Base-by-base conservation (phyloP, 2,329 filamentous ascomycete genomes). In the Karstenula rhodostoma region DNA sequence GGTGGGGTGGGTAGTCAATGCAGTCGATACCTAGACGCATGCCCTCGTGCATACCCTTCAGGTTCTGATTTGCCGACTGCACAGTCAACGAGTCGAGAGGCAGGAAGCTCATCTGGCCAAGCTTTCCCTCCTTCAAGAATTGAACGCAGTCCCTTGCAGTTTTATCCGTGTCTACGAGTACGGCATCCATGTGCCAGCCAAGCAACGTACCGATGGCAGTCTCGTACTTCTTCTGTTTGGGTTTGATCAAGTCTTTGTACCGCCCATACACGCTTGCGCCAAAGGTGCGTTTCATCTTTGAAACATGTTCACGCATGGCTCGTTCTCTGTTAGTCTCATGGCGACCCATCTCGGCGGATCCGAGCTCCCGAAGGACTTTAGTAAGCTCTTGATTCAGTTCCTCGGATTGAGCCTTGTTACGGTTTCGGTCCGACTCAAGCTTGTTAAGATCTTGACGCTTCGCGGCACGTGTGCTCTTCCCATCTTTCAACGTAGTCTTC, bases 81-180 rank as follows among this genome's bases (percentile, higher is more conserved):
- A 97, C 94, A 73, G 98, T 96, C 77, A 99, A 97, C 55, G 96
- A 97, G 82, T 99, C 95, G 19, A 99, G 85, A 0, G 95, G 95
- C 64, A 98, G 94, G 77, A 99, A 98, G 1, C 93, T 97, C 79
- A 95, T 92, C 59, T 94, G 92, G 7, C 91, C 87, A 56, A 91
- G 89, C 58, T 92, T 89, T 74, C 97, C 92, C 66, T 97, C 93
- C 69, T 95, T 95, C 60, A 99, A 86, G 72, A 97, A 96, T 68
- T 95, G 89, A 58, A 99, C 95, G 76, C 95, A 99, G 69, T 97
- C 93, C 60, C 93, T 90, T 29, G 92, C 95, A 0, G 92, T 95
- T 80, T 95, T 96, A 78, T 98, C 93, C 1, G 93, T 94, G 70
- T 99, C 95, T 10, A 98, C 94, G 51, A 99, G 89, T 46, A 99